A percentile compares a stretch with the other conserved stretches of the same genome.
phyloP scores from a whole-genome alignment of 495 filamentous ascomycete genomes.

The Penicillium flavigenum region DNA sequence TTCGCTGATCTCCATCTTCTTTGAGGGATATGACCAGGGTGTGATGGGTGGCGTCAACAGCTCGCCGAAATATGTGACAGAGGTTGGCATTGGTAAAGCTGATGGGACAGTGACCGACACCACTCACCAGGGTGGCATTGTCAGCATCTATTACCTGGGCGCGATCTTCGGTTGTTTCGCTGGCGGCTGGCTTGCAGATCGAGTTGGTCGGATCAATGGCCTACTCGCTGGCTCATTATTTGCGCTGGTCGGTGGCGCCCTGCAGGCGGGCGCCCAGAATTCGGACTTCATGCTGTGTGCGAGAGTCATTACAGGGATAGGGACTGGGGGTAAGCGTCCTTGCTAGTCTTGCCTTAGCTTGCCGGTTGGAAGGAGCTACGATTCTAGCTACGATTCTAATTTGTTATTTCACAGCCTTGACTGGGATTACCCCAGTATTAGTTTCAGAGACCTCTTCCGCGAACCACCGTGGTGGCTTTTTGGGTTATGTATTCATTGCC shows the following conservation, averaged over 20 bases:
- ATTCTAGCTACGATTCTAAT: slow-evolving; percentile 5
- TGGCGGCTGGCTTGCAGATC: slow-evolving; percentile 53
- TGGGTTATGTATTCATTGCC: slow-evolving; percentile 55
- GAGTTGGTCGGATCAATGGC: slow-evolving; percentile 55
- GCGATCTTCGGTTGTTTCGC: slow-evolving; percentile 55
- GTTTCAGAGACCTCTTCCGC: slow-evolving; percentile 53
- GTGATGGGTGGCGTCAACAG: slow-evolving; percentile 54
- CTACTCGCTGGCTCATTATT: slow-evolving; percentile 52
- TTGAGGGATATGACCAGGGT: slow-evolving; percentile 56
- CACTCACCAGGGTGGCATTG: slow-evolving; percentile 48
- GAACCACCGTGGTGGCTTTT: slow-evolving; percentile 45
- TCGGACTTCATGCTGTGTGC: slow-evolving; percentile 56
- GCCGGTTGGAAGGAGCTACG: background rate
- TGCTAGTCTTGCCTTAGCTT: slow-evolving; percentile 10
- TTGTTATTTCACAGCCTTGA: slow-evolving; percentile 35
- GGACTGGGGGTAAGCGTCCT: slow-evolving; percentile 44
- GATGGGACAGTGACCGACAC: slow-evolving; percentile 41
- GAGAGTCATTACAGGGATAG: slow-evolving; percentile 55
- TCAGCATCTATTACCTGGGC: slow-evolving; percentile 56
- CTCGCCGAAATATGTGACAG: slow-evolving; percentile 38
- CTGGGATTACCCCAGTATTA: slow-evolving; percentile 52
- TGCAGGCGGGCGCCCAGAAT: slow-evolving; percentile 51
- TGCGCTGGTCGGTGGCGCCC: slow-evolving; percentile 52
- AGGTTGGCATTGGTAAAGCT: slow-evolving; percentile 36
- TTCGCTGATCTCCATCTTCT: slow-evolving; percentile 53